phyloP scores from a whole-genome alignment of 768 basidiomycete species.

The Kwoniella pini region DNA sequence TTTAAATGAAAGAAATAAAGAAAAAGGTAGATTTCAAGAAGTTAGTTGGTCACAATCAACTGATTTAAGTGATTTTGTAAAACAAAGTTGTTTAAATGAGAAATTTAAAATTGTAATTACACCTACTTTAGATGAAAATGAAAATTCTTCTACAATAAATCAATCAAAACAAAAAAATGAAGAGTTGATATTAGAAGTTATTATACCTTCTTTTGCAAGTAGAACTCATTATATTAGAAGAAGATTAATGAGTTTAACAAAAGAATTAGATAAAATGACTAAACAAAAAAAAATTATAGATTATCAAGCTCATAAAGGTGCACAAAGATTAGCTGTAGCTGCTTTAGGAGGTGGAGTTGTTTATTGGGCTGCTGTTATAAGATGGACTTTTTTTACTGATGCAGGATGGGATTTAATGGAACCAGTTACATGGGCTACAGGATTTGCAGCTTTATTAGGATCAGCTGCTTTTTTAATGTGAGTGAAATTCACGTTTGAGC shows the following conservation, averaged over 20 bases:
- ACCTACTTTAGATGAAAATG: constrained; percentile 13
- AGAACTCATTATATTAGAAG: constrained; percentile 64
- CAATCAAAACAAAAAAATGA: constrained; percentile 10
- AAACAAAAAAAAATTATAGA: constrained; percentile 61
- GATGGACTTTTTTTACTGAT: constrained; percentile 58
- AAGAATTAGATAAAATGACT: constrained; percentile 61
- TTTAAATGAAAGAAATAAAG: constrained; percentile 31
- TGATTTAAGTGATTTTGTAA: constrained; percentile 68
- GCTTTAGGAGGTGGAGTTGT: constrained; percentile 65
- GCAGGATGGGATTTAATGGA: constrained; percentile 65
- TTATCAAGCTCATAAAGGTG: constrained; percentile 62
- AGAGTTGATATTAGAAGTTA: constrained; percentile 58
- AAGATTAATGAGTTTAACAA: constrained; percentile 58
- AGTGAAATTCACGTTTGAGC: too few species aligned
- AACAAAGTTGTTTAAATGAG: constrained; percentile 62
- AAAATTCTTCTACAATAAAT: constrained; percentile 7
- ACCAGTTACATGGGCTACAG: constrained; percentile 56
- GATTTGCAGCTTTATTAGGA: constrained; percentile 37
- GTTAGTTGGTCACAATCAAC: constrained; percentile 66
- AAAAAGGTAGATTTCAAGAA: constrained; percentile 44
- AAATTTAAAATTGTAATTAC: constrained; percentile 60
- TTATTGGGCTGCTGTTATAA: constrained; percentile 67
- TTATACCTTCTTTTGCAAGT: constrained; percentile 67
- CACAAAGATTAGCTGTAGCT: constrained; percentile 62
- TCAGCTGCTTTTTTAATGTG: constrained; percentile 41